Evolutionary conservation across 2,329 filamentous ascomycete genomes (phyloP).

Genomic region (Colletotrichum acutatum): DNA sequence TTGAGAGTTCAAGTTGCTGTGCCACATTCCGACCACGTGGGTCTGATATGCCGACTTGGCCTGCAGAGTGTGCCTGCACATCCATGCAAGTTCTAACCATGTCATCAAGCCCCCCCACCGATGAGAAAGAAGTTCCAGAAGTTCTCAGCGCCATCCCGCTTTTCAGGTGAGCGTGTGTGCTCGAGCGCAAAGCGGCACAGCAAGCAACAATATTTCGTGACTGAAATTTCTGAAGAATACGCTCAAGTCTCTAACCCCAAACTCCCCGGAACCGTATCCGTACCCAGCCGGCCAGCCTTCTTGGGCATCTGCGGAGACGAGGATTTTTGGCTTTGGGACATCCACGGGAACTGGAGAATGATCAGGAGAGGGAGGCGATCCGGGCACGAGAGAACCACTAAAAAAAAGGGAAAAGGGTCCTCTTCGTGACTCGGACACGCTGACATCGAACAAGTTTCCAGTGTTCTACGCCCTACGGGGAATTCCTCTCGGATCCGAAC

Average conservation of each 20-base stretch:
- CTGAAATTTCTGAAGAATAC: not conserved
- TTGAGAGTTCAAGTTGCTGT: not conserved
- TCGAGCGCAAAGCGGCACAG: not conserved
- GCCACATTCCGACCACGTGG: constrained; percentile 5
- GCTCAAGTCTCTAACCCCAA: not conserved
- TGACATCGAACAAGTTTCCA: not conserved
- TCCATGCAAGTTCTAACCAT: not conserved
- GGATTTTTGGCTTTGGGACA: not conserved
- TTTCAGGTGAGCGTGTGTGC: constrained; percentile 22
- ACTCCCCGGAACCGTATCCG: not conserved
- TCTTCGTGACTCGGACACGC: not conserved
- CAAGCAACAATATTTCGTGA: not conserved
- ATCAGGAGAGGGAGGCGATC: not conserved
- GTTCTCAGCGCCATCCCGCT: constrained; percentile 7
- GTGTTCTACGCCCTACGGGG: not conserved
- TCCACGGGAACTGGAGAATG: not conserved
- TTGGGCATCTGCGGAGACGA: constrained; percentile 8
- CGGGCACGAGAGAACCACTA: not conserved
- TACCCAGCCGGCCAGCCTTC: not conserved
- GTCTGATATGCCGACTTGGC: constrained; percentile 10
- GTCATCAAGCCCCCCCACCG: not conserved
- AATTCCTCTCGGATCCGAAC: constrained; percentile 12
- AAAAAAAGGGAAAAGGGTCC: not conserved
- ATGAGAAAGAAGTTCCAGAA: constrained; percentile 11
- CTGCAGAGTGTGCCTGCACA: not conserved